Conservation (phyloP, 2,329 filamentous ascomycete genomes). For the Colletotrichum sojae region DNA sequence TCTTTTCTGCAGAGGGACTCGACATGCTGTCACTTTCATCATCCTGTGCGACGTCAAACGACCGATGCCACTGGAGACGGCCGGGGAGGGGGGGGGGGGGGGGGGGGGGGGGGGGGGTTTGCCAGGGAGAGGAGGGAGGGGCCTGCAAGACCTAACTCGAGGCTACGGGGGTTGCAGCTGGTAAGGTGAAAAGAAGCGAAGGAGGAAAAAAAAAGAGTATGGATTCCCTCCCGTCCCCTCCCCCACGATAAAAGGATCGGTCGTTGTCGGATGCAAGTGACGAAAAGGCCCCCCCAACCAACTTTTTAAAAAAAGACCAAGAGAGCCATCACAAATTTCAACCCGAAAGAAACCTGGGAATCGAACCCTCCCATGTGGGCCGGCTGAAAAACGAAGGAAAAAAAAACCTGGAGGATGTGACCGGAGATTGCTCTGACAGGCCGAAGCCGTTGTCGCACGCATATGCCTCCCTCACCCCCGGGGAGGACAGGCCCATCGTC, state of each 20-base stretch:
- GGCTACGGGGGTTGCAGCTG: constrained; percentile 15
- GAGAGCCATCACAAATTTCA: no score
- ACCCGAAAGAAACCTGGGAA: constrained; percentile 8
- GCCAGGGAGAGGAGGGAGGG: no score
- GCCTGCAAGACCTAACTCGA: constrained; percentile 2
- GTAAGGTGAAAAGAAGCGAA: not conserved
- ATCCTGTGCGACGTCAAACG: constrained; percentile 23
- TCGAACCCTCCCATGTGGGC: constrained; percentile 10
- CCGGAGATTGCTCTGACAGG: constrained; percentile 27
- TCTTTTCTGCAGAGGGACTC: constrained; percentile 31
- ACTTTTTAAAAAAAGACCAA: no score
- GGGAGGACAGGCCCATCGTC: constrained; percentile 20
- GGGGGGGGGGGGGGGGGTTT: no score
- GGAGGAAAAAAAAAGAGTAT: not conserved
- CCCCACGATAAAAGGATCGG: constrained; percentile 23
- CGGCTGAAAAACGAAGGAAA: constrained; percentile 6
- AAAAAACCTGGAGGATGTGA: constrained; percentile 1
- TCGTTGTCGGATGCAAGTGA: constrained; percentile 18
- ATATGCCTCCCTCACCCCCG: constrained; percentile 1
- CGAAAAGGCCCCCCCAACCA: not conserved
- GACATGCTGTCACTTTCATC: constrained; percentile 33
- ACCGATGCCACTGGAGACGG: not conserved
- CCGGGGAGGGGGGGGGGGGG: no score
- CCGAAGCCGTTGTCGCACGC: constrained; percentile 26
- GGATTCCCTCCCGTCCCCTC: not conserved